phyloP scores from a whole-genome alignment of 2,329 filamentous ascomycete species.

The Westerdykella ornata region DNA sequence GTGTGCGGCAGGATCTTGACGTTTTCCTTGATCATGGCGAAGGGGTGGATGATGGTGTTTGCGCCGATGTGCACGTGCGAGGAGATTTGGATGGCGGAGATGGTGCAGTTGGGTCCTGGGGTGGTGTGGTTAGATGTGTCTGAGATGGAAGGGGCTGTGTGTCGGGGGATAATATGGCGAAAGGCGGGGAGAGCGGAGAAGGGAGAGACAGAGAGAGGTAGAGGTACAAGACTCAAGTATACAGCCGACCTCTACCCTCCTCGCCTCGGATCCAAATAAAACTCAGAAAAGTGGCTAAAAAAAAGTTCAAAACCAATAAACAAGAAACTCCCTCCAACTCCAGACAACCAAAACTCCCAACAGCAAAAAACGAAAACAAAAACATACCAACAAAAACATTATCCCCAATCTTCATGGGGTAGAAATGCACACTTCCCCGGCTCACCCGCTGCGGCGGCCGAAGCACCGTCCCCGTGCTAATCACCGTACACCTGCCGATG shows the following conservation, averaged over 20 bases:
- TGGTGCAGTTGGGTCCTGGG: conserved; percentile 50
- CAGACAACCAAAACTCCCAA: too few species aligned
- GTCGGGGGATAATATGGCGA: too few species aligned
- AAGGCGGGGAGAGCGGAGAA: not conserved
- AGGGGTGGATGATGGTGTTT: conserved; percentile 70
- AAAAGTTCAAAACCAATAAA: too few species aligned
- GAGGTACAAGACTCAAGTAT: not conserved
- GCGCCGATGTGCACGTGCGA: conserved; percentile 81
- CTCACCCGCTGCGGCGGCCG: conserved; percentile 78
- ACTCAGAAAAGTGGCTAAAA: too few species aligned
- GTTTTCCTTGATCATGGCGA: conserved; percentile 90
- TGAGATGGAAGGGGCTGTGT: not conserved
- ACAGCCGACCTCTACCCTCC: not conserved
- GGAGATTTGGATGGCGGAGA: conserved; percentile 78
- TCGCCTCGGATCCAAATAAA: too few species aligned
- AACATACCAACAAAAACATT: conserved; percentile 81
- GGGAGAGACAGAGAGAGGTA: not conserved
- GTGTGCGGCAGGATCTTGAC: conserved; percentile 79
- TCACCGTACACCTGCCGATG: conserved; percentile 86
- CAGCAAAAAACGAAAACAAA: not conserved
- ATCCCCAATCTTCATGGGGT: conserved; percentile 86
- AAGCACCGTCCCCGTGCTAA: conserved; percentile 70
- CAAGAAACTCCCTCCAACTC: too few species aligned
- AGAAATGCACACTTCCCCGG: conserved; percentile 68
- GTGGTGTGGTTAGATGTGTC: not conserved